phyloP scores from a whole-genome alignment of 2,329 filamentous ascomycete genomes.

The Stachybotrys elegans region DNA sequence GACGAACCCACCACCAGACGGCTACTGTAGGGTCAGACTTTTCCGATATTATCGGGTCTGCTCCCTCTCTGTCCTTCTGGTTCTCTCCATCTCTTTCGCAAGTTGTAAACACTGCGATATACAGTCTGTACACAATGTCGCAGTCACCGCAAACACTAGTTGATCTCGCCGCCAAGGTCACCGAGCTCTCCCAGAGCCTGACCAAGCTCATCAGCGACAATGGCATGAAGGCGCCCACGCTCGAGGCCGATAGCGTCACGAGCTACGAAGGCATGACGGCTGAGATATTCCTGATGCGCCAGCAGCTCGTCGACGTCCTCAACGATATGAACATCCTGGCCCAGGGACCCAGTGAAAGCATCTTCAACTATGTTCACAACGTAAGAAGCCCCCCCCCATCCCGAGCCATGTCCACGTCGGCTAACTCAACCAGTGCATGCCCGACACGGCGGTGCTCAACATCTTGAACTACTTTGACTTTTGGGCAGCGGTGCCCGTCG shows the following conservation, averaged over 20 bases:
- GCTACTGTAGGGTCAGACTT: too few relatives aligned
- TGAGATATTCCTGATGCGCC: slow-evolving; percentile 37
- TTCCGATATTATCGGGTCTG: too few relatives aligned
- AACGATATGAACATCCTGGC: slow-evolving; percentile 41
- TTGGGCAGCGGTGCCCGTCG: slow-evolving; percentile 43
- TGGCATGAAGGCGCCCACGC: slow-evolving; percentile 34
- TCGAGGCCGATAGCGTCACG: slow-evolving; percentile 37
- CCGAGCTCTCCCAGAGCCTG: slow-evolving; percentile 35
- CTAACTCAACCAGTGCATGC: slow-evolving; percentile 27
- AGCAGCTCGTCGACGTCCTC: slow-evolving; percentile 37
- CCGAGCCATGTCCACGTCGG: neutral
- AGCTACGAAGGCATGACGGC: slow-evolving; percentile 35
- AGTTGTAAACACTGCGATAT: too few relatives aligned
- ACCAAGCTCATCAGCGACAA: slow-evolving; percentile 35
- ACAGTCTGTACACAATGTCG: neutral
- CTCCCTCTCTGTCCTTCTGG: too few relatives aligned
- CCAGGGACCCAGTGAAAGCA: slow-evolving; percentile 44
- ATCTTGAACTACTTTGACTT: slow-evolving; percentile 48
- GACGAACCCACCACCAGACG: too few relatives aligned
- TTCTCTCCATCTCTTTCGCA: too few relatives aligned
- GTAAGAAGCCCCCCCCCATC: slow-evolving; percentile 18
- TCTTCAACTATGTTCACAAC: slow-evolving; percentile 38
- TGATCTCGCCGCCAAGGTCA: slow-evolving; percentile 38
- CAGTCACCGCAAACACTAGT: slow-evolving; percentile 25
- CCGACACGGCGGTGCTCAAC: slow-evolving; percentile 39